Evolutionary conservation across 176 grass and related monocot genomes (phyloP), one percentile per base, ranked within the genome.

Genomic region (Lolium rigidum): DNA sequence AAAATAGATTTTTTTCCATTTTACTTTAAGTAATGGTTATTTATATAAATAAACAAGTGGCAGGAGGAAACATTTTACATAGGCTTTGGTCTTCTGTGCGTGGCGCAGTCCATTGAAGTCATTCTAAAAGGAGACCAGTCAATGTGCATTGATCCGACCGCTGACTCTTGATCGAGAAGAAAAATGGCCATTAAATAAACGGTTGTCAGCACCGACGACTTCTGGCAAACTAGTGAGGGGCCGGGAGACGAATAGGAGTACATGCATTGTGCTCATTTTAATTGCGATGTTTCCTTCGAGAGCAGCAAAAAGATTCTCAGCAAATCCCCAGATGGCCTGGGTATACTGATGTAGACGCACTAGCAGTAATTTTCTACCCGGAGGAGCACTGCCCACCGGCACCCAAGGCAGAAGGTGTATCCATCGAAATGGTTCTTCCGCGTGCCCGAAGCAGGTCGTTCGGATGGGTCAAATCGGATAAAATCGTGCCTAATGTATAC

Each of bases 251-350:
- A 28, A 51, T 35, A 16, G 48, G 82, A 74, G 82, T 65, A 43
- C 46, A 72, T 50, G 78, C 46, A 52, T 73, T 28, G 46, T 44
- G 57, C 58, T 66, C 56, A 15, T 75, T 54, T 74, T 75, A 62
- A 73, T 63, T 39, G n/a, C 28, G 9, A 63, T 18, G 67, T 41
- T 74, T 41, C n/a, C 67, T 17, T 76, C 67, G 54, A 61, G 25
- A 44, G 68, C 50, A 64, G 78, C 43, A 51, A 74, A 87, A 87
- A 74, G 77, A 87, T 87, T 81, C 68, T 87, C 57, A 64, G 12
- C 78, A 87, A 74, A 64, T 81, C 78, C 77, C 85, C 72, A 81
- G 52, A 60, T 51, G 43, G 44, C 67, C 80, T 74, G 55, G 62
- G 77, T 64, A 41, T 60, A 44, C 54, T 65, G 69, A 81, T 75